These are phyloP conservation scores for Melaleuca alternifolia DNA, from an alignment of 345 rosid species.

Conservation along the genomic window DNA sequence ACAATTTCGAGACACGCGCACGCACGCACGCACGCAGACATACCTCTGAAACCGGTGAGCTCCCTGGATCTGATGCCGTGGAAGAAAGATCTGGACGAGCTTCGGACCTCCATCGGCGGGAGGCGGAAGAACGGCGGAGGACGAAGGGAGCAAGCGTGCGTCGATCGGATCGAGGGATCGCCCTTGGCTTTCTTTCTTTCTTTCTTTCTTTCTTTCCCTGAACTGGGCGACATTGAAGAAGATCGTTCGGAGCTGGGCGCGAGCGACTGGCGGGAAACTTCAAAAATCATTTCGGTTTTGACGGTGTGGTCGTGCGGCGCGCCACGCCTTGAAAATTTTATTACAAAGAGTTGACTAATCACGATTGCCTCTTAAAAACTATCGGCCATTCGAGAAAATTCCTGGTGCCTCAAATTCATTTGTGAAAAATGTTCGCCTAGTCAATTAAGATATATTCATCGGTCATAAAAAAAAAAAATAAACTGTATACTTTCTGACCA, in stretches of 20 bases:
- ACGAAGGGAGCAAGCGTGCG: neutral
- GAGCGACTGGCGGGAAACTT: slow-evolving; percentile 5
- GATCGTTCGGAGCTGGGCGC: neutral
- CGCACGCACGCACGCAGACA: neutral
- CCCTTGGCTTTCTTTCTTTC: neutral
- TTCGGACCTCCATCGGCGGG: slow-evolving; percentile 24
- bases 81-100: slow-evolving; percentile 40
- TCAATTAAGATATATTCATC: neutral
- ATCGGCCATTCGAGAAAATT: neutral
- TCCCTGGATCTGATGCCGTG: slow-evolving; percentile 56
- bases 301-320: neutral
- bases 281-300: slow-evolving; percentile 1
- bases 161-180: neutral
- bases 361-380: neutral
- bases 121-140: neutral
- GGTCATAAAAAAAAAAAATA: rapidly evolving
- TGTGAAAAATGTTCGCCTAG: neutral
- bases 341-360: neutral
- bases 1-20: neutral
- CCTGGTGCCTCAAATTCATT: neutral
- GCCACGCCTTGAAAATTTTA: neutral
- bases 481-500: neutral
- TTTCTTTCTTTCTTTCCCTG: neutral
- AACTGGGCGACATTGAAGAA: neutral
- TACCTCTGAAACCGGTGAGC: slow-evolving; percentile 63